phyloP scores from a whole-genome alignment of 2,329 filamentous ascomycete genomes.

The Parasarocladium wereldwijsianum region DNA sequence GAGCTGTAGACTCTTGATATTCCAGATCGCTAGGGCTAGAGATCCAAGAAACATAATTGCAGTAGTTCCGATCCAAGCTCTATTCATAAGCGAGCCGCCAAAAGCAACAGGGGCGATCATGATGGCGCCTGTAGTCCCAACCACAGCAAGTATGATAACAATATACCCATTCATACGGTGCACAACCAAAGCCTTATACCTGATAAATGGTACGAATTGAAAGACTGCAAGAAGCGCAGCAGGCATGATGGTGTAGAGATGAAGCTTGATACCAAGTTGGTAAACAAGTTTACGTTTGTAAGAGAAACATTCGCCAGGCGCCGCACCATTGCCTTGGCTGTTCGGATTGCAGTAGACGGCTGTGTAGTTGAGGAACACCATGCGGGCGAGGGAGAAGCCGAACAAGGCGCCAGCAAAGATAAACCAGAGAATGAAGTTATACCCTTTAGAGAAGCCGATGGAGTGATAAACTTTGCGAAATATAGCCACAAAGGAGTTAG shows the following conservation, averaged over 20 bases:
- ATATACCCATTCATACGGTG: constrained; percentile 45
- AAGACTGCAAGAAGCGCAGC: constrained; percentile 23
- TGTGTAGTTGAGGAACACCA: constrained; percentile 30
- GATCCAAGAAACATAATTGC: constrained; percentile 27
- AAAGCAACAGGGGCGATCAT: constrained; percentile 33
- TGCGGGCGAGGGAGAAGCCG: constrained; percentile 30
- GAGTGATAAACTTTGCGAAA: background rate
- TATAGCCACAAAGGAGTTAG: too few relatives aligned
- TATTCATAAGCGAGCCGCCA: constrained; percentile 33
- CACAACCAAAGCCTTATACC: constrained; percentile 29
- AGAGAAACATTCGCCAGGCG: constrained; percentile 16
- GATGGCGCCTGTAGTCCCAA: constrained; percentile 29
- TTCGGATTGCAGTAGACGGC: constrained; percentile 14
- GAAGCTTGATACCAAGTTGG: constrained; percentile 24
- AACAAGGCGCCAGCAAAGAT: constrained; percentile 25
- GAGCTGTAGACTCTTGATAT: constrained; percentile 42
- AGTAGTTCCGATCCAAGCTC: constrained; percentile 24
- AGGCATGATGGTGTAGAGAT: constrained; percentile 25
- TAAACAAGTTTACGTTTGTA: constrained; percentile 15
- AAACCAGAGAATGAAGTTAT: constrained; percentile 7
- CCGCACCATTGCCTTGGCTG: constrained; percentile 8
- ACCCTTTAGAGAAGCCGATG: constrained; percentile 1
- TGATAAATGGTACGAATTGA: constrained; percentile 29
- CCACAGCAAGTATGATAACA: constrained; percentile 27
- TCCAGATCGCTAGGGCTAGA: constrained; percentile 31